These are phyloP conservation scores for Yarrowia porcina DNA, from an alignment of 805 yeast species.

Conservation along the genomic window DNA sequence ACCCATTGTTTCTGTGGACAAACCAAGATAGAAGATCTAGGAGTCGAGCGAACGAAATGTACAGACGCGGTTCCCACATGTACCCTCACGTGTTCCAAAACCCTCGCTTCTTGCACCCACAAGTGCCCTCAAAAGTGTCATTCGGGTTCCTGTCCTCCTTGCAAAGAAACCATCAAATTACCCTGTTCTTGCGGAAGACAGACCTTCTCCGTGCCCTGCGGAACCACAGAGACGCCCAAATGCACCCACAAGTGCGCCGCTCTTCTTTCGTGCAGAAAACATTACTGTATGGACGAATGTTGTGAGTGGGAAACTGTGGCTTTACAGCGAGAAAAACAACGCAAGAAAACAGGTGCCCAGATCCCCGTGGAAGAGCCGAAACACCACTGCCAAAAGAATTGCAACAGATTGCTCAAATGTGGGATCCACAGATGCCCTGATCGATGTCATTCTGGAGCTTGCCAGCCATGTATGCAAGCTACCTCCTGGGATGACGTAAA, in stretches of 20 bases:
- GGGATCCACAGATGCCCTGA: slow-evolving; percentile 65
- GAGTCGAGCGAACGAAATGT: slow-evolving; percentile 52
- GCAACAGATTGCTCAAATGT: slow-evolving; percentile 62
- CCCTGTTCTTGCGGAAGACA: slow-evolving; percentile 60
- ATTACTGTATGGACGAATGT: slow-evolving; percentile 65
- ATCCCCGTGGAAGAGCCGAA: slow-evolving; percentile 57
- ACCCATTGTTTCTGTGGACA: slow-evolving; percentile 80
- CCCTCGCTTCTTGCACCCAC: slow-evolving; percentile 63
- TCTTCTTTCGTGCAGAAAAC: slow-evolving; percentile 73
- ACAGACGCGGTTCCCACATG: slow-evolving; percentile 80
- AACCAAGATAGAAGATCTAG: slow-evolving; percentile 42
- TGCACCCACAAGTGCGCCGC: slow-evolving; percentile 75
- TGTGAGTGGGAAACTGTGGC: slow-evolving; percentile 68
- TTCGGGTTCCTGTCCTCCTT: slow-evolving; percentile 69
- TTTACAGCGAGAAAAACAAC: slow-evolving; percentile 48
- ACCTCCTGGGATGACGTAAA: slow-evolving; percentile 66
- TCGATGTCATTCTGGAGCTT: slow-evolving; percentile 75
- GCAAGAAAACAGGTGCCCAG: slow-evolving; percentile 51
- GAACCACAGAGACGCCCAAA: slow-evolving; percentile 50
- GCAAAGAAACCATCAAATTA: slow-evolving; percentile 50
- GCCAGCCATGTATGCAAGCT: slow-evolving; percentile 77
- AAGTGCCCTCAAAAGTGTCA: slow-evolving; percentile 69
- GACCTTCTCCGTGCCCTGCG: slow-evolving; percentile 62
- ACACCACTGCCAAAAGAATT: slow-evolving; percentile 67
- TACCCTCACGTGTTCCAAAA: slow-evolving; percentile 58